Percentiles rank a stretch among this genome's conserved stretches.
Evolutionary conservation across 805 yeast genomes (phyloP).

Genomic region (Schwanniomyces yamadae): DNA sequence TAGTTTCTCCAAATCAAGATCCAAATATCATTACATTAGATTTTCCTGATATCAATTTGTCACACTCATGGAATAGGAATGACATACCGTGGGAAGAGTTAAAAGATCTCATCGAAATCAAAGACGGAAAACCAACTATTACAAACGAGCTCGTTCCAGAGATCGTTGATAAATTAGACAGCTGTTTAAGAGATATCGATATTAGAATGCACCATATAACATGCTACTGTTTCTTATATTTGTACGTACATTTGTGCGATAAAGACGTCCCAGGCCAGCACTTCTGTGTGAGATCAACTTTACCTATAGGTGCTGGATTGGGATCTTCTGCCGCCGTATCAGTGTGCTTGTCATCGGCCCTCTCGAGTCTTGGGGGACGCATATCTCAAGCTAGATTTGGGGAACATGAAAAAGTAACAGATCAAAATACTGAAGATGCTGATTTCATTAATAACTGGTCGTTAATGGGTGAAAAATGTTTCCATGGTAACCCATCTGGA

Average conservation of each 20-base stretch:
- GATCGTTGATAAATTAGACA: slow-evolving; percentile 49
- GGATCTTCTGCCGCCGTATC: slow-evolving; percentile 92
- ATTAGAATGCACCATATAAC: slow-evolving; percentile 70
- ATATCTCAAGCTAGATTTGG: slow-evolving; percentile 38
- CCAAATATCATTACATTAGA: slow-evolving; percentile 54
- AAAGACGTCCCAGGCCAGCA: slow-evolving; percentile 47
- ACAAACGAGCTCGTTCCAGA: slow-evolving; percentile 61
- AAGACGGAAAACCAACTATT: slow-evolving; percentile 24
- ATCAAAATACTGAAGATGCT: slow-evolving; percentile 42
- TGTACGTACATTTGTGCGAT: slow-evolving; percentile 60
- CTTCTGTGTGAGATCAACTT: slow-evolving; percentile 72
- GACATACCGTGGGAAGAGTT: slow-evolving; percentile 61
- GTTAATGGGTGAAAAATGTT: slow-evolving; percentile 88
- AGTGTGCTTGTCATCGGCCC: slow-evolving; percentile 78
- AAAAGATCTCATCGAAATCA: slow-evolving; percentile 16
- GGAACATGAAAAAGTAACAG: slow-evolving; percentile 28
- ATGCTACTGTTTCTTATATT: slow-evolving; percentile 79
- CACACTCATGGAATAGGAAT: slow-evolving; percentile 57
- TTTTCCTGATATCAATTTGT: slow-evolving; percentile 79
- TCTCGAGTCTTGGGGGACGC: slow-evolving; percentile 60
- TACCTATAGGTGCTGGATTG: slow-evolving; percentile 95
- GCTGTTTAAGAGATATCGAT: slow-evolving; percentile 43
- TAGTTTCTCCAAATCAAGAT: slow-evolving; percentile 52
- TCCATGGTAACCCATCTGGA: slow-evolving; percentile 96
- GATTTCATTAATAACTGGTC: slow-evolving; percentile 83